A percentile compares a stretch with the other conserved stretches of the same genome.
Conservation (phyloP, 23 red algal species). For the Agarophyton chilense region DNA sequence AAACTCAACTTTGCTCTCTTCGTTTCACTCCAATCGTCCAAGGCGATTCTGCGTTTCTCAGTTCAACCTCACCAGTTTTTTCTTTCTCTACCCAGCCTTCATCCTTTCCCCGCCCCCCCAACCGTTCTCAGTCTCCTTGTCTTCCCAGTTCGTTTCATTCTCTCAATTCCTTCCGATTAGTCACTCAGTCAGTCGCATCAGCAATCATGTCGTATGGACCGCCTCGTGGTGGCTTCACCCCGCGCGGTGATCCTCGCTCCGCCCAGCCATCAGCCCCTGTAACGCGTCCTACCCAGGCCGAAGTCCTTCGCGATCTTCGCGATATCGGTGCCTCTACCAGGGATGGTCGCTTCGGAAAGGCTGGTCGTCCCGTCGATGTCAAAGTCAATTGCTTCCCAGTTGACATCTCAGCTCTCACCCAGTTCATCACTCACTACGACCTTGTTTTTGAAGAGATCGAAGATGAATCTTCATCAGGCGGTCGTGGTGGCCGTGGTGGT, state of each 20-base stretch:
- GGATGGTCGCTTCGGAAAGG: slow-evolving; percentile 43
- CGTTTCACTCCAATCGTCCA: too few relatives aligned
- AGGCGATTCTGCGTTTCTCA: too few relatives aligned
- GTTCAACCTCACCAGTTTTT: not conserved
- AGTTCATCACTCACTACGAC: slow-evolving; percentile 65
- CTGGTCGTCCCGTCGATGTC: slow-evolving; percentile 38
- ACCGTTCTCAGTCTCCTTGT: not conserved
- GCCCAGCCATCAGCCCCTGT: slow-evolving; percentile 1
- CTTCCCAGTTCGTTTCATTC: not conserved
- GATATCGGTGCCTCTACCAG: slow-evolving; percentile 39
- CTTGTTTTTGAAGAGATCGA: slow-evolving; percentile 63
- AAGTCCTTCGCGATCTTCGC: slow-evolving; percentile 47
- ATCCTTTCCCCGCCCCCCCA: not conserved
- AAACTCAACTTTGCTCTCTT: too few relatives aligned
- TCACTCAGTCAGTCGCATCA: not conserved
- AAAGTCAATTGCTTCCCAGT: slow-evolving; percentile 60
- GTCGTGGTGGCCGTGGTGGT: slow-evolving; percentile 48
- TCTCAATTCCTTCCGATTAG: not conserved
- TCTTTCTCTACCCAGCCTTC: not conserved
- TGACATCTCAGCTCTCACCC: slow-evolving; percentile 35
- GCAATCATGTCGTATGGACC: slow-evolving; percentile 14
- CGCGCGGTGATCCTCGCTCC: not conserved
- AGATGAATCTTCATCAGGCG: slow-evolving; percentile 35
- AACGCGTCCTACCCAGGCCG: slow-evolving; percentile 36
- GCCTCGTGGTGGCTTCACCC: not conserved